phyloP scores from a whole-genome alignment of 73 alveolate genomes.

The Effrenium voratum region DNA sequence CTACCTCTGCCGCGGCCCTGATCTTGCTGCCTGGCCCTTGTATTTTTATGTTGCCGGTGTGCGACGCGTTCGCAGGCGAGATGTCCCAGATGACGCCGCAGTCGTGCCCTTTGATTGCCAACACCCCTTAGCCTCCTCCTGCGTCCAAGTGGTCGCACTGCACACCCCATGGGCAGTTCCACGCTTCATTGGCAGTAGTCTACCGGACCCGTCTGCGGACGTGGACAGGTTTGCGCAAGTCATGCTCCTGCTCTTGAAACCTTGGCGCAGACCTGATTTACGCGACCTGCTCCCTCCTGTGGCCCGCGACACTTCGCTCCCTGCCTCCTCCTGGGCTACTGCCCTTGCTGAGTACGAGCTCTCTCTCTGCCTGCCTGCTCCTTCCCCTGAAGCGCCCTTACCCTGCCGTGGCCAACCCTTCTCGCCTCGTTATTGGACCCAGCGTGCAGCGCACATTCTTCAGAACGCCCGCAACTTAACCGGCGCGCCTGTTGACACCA shows the following conservation, averaged over 20 bases:
- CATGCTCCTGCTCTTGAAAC: not conserved
- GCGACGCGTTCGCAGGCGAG: not conserved
- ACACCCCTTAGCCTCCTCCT: not conserved
- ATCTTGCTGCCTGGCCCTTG: not conserved
- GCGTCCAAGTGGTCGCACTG: not conserved
- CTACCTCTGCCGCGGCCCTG: not conserved
- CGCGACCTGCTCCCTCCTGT: not conserved
- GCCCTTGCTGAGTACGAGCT: not conserved
- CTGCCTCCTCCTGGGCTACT: not conserved
- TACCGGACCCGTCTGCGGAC: not conserved
- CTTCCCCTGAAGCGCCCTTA: not conserved
- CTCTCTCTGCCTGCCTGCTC: not conserved
- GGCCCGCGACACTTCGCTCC: not conserved
- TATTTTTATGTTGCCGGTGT: constrained; percentile 8
- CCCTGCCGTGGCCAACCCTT: not conserved
- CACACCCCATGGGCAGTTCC: constrained; percentile 14
- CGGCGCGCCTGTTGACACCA: not conserved
- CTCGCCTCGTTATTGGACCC: not conserved
- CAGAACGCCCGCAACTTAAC: not conserved
- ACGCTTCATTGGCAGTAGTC: not conserved
- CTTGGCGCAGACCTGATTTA: not conserved
- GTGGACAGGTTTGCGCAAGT: not conserved
- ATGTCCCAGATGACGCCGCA: not conserved
- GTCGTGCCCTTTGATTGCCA: not conserved
- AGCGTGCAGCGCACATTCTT: not conserved